Percentiles rank a stretch among this genome's conserved stretches.
phyloP scores from a whole-genome alignment of 305 asterid species.

The Fraxinus sp. region DNA sequence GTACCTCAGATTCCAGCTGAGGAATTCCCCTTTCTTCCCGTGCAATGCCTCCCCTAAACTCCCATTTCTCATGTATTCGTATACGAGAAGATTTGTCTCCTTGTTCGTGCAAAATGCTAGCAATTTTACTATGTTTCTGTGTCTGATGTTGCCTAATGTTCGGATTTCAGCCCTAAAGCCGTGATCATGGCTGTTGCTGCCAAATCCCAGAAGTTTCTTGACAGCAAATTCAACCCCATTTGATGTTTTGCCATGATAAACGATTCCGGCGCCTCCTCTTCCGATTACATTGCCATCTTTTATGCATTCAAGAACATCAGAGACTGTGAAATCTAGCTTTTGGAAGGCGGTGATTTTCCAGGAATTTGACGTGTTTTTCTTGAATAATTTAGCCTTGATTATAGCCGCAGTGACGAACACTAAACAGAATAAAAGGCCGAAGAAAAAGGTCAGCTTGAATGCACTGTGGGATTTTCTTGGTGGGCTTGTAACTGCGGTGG shows the following conservation, averaged over 20 bases:
- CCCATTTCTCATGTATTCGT: slow-evolving; percentile 93
- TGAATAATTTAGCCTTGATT: slow-evolving; percentile 76
- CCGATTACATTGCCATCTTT: slow-evolving; percentile 93
- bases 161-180: slow-evolving; percentile 86
- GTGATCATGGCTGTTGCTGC: slow-evolving; percentile 65
- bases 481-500: slow-evolving; percentile 15
- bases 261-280: slow-evolving; percentile 92
- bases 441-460: slow-evolving; percentile 71
- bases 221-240: slow-evolving; percentile 84
- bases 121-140: slow-evolving; percentile 73
- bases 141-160: slow-evolving; percentile 84
- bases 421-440: slow-evolving; percentile 68
- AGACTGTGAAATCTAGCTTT: slow-evolving; percentile 65
- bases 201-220: slow-evolving; percentile 67
- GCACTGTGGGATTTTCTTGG: slow-evolving; percentile 43
- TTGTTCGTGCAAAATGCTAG: slow-evolving; percentile 81
- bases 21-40: not conserved
- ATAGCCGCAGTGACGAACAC: slow-evolving; percentile 74
- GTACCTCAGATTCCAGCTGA: not conserved
- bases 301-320: slow-evolving; percentile 79
- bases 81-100: slow-evolving; percentile 77
- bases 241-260: slow-evolving; percentile 74
- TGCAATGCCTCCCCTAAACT: slow-evolving; percentile 90
- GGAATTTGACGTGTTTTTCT: slow-evolving; percentile 41
- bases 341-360: slow-evolving; percentile 90